Evolutionary conservation across 1,284 basidiomycete species (phyloP), one percentile per base, ranked within the genome.

Genomic region (Abortiporus biennis): DNA sequence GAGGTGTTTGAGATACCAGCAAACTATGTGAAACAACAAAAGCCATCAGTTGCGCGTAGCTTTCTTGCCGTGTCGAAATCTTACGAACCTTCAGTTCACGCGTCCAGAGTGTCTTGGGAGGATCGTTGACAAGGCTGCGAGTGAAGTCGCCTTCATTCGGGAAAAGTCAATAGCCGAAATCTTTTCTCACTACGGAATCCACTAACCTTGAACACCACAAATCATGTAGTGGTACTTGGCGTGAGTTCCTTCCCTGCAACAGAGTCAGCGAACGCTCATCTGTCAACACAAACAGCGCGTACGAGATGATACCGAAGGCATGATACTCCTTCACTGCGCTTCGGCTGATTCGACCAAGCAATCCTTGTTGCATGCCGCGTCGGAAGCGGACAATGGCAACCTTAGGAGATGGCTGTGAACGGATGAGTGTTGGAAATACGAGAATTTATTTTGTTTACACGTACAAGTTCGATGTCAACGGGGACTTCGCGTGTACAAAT

Each of bases 1-100:
- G 84, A 86, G 1, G 84, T 85, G 56, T 89, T 83, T 16, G 85
- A 85, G 31, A 89, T 80, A 47, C 83, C 85, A 16, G 85, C 85
- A 50, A 87, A 78, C 81, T 84, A 47, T 42, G 35, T 36, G 25
- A 36, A 43, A 31, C 1, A 27, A n/a, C 11, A 27, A 38, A 25
- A 12, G 5, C 17, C 21, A n/a, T 8, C 37, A 15, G 36, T 37
- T 21, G n/a, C n/a, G n/a, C n/a, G n/a, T n/a, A n/a, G n/a, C n/a
- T n/a, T n/a, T n/a, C n/a, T n/a, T n/a, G n/a, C n/a, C n/a, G n/a
- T n/a, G n/a, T n/a, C n/a, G n/a, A n/a, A 45, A 48, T 33, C 27
- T 12, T 3, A 42, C 60, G 44, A 45, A 78, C 81, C 76, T 86
- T 86, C 31, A 85, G 64, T 58, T 84, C 70, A 45, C 84, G 75